Evolutionary conservation across 2,329 filamentous ascomycete genomes (phyloP).

Genomic region (Macroventuria anomochaeta): DNA sequence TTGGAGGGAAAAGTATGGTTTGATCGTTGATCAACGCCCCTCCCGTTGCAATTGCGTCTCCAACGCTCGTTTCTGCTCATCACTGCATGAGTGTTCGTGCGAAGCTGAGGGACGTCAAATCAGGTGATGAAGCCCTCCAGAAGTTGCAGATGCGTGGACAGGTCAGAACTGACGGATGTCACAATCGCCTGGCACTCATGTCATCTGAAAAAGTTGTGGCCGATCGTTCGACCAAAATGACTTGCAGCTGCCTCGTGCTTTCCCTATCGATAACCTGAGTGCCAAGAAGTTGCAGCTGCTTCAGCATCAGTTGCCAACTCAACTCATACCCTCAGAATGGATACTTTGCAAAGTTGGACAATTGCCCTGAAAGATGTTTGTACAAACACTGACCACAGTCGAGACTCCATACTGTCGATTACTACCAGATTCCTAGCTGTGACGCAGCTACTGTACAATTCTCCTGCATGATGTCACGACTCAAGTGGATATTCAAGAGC

Average conservation of each 20-base stretch:
- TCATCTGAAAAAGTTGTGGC: neutral
- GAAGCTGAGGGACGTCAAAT: neutral
- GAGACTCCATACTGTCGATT: neutral
- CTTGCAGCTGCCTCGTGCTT: slow-evolving; percentile 8
- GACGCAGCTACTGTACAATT: slow-evolving; percentile 15
- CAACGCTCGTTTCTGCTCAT: slow-evolving; percentile 5
- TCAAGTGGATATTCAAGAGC: slow-evolving; percentile 8
- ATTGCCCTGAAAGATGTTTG: neutral
- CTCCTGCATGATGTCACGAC: slow-evolving; percentile 17
- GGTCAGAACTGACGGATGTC: neutral
- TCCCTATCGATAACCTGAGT: slow-evolving; percentile 2
- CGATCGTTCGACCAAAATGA: neutral
- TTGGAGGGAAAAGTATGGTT: slow-evolving; percentile 15
- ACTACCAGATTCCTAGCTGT: slow-evolving; percentile 6
- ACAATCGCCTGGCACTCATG: neutral
- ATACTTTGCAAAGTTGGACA: neutral
- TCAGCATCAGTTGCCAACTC: neutral
- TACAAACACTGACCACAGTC: neutral
- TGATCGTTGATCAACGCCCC: slow-evolving; percentile 4
- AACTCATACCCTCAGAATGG: neutral
- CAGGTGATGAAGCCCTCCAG: neutral
- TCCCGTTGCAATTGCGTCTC: slow-evolving; percentile 1
- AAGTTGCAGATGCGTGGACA: neutral
- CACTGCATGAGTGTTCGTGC: slow-evolving; percentile 2
- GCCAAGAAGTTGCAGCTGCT: neutral